These are phyloP conservation scores for Earliella scabrosa DNA, from an alignment of 1,284 basidiomycete species.

Conservation along the genomic window DNA sequence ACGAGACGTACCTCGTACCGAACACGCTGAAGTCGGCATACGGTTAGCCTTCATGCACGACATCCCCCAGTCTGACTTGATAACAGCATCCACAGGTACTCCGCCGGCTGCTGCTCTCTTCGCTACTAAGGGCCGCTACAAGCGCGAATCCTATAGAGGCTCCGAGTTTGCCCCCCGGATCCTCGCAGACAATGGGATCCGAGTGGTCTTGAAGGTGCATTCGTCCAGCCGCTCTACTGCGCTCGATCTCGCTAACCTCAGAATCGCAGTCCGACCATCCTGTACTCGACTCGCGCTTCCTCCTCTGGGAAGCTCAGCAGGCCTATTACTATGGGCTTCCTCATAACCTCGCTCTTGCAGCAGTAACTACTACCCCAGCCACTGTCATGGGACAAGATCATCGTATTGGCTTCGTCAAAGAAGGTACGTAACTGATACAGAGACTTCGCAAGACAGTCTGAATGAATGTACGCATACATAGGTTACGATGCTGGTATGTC, in stretches of 20 bases:
- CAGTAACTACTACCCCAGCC: slow-evolving; percentile 83
- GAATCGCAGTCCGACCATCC: slow-evolving; percentile 67
- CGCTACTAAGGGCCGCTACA: slow-evolving; percentile 63
- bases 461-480: slow-evolving; percentile 16
- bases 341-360: slow-evolving; percentile 62
- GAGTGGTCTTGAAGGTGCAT: slow-evolving; percentile 77
- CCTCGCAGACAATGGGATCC: slow-evolving; percentile 75
- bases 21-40: slow-evolving; percentile 77
- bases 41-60: no score
- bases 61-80: slow-evolving; percentile 47
- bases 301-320: slow-evolving; percentile 87
- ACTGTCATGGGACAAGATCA: slow-evolving; percentile 79
- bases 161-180: slow-evolving; percentile 87
- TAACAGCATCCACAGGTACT: slow-evolving; percentile 27
- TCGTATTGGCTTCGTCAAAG: slow-evolving; percentile 75
- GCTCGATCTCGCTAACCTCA: background rate
- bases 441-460: background rate
- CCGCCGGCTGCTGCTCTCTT: slow-evolving; percentile 83
- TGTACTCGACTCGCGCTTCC: slow-evolving; percentile 76
- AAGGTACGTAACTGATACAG: slow-evolving; percentile 50
- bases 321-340: slow-evolving; percentile 79
- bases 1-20: slow-evolving; percentile 85
- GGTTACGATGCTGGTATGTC: slow-evolving; percentile 51
- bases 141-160: slow-evolving; percentile 85
- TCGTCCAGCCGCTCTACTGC: background rate